Evolutionary conservation across 2,329 filamentous ascomycete species (phyloP).

Genomic region (Arthrobotrys sinensis): DNA sequence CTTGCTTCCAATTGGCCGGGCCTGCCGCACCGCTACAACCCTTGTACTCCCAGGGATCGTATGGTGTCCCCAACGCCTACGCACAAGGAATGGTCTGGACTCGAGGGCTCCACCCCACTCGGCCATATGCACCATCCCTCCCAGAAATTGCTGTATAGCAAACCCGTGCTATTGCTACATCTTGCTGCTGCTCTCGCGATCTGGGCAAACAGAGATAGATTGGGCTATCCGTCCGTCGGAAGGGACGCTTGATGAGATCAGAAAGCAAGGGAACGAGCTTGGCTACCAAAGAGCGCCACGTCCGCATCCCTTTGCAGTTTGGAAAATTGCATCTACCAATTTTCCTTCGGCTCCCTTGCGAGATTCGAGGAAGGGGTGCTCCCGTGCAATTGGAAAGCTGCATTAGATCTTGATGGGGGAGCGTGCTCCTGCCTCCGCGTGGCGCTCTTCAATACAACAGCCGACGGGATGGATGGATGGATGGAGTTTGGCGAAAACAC

Average conservation of each 20-base stretch:
- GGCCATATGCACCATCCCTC: conserved; percentile 46
- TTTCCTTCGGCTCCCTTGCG: conserved; percentile 27
- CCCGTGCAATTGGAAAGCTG: conserved; percentile 5
- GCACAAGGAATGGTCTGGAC: conserved; percentile 56
- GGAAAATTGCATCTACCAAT: conserved; percentile 6
- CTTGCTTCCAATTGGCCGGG: conserved; percentile 46
- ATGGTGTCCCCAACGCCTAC: conserved; percentile 31
- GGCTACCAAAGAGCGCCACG: conserved; percentile 35
- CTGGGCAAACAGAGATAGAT: conserved; percentile 46
- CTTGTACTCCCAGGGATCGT: conserved; percentile 30
- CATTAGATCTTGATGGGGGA: conserved; percentile 32
- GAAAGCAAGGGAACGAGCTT: conserved; percentile 48
- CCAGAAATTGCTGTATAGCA: conserved; percentile 56
- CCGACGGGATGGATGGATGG: too few relatives aligned
- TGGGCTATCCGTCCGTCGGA: conserved; percentile 31
- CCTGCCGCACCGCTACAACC: conserved; percentile 32
- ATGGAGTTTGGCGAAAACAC: neutral
- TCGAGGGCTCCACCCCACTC: conserved; percentile 44
- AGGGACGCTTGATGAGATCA: conserved; percentile 54
- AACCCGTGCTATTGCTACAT: conserved; percentile 45
- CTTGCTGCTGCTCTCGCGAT: conserved; percentile 31
- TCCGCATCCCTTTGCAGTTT: conserved; percentile 31
- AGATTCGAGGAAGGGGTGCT: conserved; percentile 13
- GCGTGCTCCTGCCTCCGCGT: conserved; percentile 50
- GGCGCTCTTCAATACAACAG: conserved; percentile 34